phyloP scores from a whole-genome alignment of 176 grass and related monocot genomes.

The Cymbopogon citratus region DNA sequence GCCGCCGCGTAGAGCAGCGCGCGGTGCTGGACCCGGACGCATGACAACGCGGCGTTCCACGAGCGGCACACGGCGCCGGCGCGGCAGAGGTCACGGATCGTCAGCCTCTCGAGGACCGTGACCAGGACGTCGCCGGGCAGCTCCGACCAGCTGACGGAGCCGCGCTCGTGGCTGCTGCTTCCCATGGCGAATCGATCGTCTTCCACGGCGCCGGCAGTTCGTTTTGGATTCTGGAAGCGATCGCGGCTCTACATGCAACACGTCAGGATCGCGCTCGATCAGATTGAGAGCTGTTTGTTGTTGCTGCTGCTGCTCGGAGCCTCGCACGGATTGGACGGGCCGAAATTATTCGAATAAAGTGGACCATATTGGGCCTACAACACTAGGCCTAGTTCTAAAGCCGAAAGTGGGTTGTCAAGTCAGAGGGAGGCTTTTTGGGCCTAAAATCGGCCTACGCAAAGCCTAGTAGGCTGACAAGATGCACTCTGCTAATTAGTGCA shows the following conservation, averaged over 20 bases:
- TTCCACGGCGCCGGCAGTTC: not conserved
- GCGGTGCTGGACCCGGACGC: not conserved
- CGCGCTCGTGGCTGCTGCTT: not conserved
- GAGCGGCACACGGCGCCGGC: constrained; percentile 1
- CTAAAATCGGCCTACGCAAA: constrained; percentile 18
- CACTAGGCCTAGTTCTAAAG: not conserved
- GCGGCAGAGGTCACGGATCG: not conserved
- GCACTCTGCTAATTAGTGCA: not conserved
- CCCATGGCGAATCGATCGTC: not conserved
- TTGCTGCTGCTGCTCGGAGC: too few species aligned
- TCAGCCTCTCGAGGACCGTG: not conserved
- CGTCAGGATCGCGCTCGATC: not conserved
- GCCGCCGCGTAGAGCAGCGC: too few species aligned
- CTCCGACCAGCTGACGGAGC: not conserved
- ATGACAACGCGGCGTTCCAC: not conserved
- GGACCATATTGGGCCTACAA: not conserved
- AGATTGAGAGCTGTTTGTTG: too few species aligned
- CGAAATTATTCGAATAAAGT: not conserved
- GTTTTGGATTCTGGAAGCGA: not conserved
- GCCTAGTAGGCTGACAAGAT: not conserved
- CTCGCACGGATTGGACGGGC: not conserved
- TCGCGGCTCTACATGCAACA: too few species aligned
- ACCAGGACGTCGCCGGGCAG: not conserved
- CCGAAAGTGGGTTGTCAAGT: not conserved
- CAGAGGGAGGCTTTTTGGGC: not conserved